A percentile compares a stretch with the other conserved stretches of the same genome.
phyloP scores from a whole-genome alignment of 352 stramenopile genomes.

The Phytophthora fragariaefolia region DNA sequence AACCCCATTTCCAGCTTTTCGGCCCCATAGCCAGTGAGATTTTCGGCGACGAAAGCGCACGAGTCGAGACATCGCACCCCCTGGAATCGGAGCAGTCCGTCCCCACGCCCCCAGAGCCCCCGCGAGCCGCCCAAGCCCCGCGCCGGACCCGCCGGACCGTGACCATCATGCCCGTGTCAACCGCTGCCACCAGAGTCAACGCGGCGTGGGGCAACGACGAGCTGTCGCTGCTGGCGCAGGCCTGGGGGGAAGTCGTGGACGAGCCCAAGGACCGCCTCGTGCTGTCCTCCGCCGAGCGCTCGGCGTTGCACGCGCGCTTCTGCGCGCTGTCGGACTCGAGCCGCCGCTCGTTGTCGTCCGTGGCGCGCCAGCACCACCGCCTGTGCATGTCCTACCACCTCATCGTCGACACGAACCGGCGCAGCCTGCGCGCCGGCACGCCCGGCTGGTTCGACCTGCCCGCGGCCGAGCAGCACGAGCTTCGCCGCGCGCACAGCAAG shows the following conservation, averaged over 20 bases:
- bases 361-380: slow-evolving; percentile 39
- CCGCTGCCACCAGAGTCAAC: slow-evolving; percentile 17
- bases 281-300: slow-evolving; percentile 28
- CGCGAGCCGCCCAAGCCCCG: neutral
- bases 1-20: neutral
- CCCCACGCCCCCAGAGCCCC: neutral
- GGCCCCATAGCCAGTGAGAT: slow-evolving; percentile 31
- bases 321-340: slow-evolving; percentile 16
- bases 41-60: slow-evolving; percentile 13
- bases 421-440: slow-evolving; percentile 17
- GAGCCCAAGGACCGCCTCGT: slow-evolving; percentile 37
- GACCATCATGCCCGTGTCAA: slow-evolving; percentile 16
- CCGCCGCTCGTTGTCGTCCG: slow-evolving; percentile 32
- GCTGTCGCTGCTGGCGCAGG: slow-evolving; percentile 37
- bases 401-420: slow-evolving; percentile 39
- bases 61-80: no score
- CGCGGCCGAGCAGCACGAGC: slow-evolving; percentile 31
- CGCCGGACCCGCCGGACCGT: neutral
- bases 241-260: slow-evolving; percentile 42
- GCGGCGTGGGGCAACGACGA: slow-evolving; percentile 35
- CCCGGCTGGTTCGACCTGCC: slow-evolving; percentile 45
- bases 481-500: slow-evolving; percentile 31
- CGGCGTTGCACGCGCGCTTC: slow-evolving; percentile 39
- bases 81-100: neutral
- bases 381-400: slow-evolving; percentile 42